Evolutionary conservation across 2,329 filamentous ascomycete genomes (phyloP), one percentile per base, ranked within the genome.

Genomic region (Fusarium sulawesiense): DNA sequence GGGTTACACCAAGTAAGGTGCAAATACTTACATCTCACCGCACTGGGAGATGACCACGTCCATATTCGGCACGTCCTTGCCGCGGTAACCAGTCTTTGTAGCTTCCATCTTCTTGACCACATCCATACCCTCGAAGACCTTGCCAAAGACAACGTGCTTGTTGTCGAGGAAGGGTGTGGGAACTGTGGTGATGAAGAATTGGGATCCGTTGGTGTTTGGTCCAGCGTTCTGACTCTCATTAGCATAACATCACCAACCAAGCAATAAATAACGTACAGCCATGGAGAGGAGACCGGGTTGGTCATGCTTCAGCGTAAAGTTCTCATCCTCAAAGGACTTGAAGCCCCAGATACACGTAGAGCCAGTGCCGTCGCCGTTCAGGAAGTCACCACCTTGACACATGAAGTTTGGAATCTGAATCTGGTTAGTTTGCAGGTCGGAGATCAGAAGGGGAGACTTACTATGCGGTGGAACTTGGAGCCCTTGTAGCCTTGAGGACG

Each of bases 131-230:
- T 94, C 92, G 46, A 93, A 85, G 3, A 98, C 95, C 78, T 92
- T 91, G 53, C 96, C 96, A 75, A 98, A 98, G 20, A 98, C 94
- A 60, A 97, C 94, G 79, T 99, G 96, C 82, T 98, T 98, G 77
- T 88, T 88, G 81, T 98, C 92, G 27, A 99, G 84, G 78, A 97
- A 97, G 3, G 93, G 93, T 0, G 95, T 96, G 7, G 92, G 86
- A 3, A 92, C 92, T 0, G 93, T 96, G 4, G 94, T 98, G 83
- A 98, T 95, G 86, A 99, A 99, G 85, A 99, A 99, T 78, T 98
- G 96, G 64, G 90, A 94, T 40, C 96, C 96, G 80, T 98, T 98
- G 71, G 93, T 95, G 81, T 98, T 92, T 56, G 93, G 92, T 2
- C 95, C 95, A 29, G 92, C 92, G 79, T 98, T 98, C 91, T 96